Conservation (phyloP, 768 basidiomycete species). For the Brasilioporus rufonigricans region DNA sequence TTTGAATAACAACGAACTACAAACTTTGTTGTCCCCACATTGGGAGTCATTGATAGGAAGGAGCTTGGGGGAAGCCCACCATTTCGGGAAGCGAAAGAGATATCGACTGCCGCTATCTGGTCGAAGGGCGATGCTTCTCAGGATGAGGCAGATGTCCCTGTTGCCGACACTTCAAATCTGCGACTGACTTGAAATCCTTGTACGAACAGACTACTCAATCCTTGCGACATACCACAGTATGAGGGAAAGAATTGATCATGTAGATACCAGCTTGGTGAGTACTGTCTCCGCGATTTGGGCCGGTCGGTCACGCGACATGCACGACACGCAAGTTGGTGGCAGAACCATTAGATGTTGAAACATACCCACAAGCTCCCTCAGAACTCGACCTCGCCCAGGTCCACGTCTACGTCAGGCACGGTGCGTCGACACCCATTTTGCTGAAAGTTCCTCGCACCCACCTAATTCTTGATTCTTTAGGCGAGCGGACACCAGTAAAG, state of each 20-base stretch:
- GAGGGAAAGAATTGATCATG: background rate
- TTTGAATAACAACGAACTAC: too few relatives aligned
- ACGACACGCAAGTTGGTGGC: slow-evolving; percentile 30
- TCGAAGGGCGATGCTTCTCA: too few relatives aligned
- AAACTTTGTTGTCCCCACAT: too few relatives aligned
- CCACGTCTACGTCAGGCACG: slow-evolving; percentile 73
- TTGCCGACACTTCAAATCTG: background rate
- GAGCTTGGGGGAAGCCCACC: too few relatives aligned
- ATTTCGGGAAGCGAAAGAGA: too few relatives aligned
- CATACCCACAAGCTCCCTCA: slow-evolving; percentile 56
- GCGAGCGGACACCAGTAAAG: slow-evolving; percentile 77
- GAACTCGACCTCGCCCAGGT: slow-evolving; percentile 65
- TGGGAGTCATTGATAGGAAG: too few relatives aligned
- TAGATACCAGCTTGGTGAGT: slow-evolving; percentile 21
- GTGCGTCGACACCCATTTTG: slow-evolving; percentile 44
- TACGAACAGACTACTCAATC: background rate
- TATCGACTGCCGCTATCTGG: too few relatives aligned
- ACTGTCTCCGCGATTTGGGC: background rate
- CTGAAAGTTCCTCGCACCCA: background rate
- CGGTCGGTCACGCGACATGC: too few relatives aligned
- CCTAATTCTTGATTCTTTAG: slow-evolving; percentile 36
- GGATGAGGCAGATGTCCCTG: background rate
- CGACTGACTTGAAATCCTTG: background rate
- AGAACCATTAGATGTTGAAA: slow-evolving; percentile 54
- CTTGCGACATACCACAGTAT: background rate